phyloP scores from a whole-genome alignment of 257 asterid genomes.

The Schizonepeta tenuifolia region DNA sequence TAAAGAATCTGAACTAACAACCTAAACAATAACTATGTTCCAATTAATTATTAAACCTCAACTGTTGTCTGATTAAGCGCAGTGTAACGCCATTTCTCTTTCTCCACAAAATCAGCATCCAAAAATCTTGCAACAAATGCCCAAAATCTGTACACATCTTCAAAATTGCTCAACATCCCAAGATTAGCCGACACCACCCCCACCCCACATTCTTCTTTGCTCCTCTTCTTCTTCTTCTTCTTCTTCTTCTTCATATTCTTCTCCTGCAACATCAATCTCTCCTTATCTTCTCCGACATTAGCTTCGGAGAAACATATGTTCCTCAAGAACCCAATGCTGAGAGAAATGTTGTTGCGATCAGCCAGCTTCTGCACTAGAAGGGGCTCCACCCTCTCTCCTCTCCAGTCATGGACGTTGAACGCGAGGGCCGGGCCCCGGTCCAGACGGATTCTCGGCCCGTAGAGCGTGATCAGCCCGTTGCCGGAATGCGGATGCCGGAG shows the following conservation, averaged over 20 bases:
- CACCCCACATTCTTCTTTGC: slow-evolving; percentile 39
- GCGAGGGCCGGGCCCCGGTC: slow-evolving; percentile 70
- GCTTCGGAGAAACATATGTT: slow-evolving; percentile 56
- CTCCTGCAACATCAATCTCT: background rate
- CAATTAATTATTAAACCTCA: slow-evolving; percentile 46
- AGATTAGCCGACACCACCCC: slow-evolving; percentile 59
- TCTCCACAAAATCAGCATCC: slow-evolving; percentile 96
- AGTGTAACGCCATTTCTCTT: slow-evolving; percentile 82
- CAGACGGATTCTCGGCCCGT: slow-evolving; percentile 67
- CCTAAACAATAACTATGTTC: background rate
- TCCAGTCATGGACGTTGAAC: slow-evolving; percentile 85
- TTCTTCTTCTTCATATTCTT: no score
- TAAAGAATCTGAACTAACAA: slow-evolving; percentile 28
- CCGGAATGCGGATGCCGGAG: slow-evolving; percentile 73
- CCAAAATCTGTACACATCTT: slow-evolving; percentile 77
- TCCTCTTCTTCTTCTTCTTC: slow-evolving; percentile 23
- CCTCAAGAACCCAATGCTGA: slow-evolving; percentile 58
- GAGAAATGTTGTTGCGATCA: slow-evolving; percentile 64
- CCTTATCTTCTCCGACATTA: slow-evolving; percentile 55
- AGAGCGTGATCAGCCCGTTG: slow-evolving; percentile 54
- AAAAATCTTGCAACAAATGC: slow-evolving; percentile 71
- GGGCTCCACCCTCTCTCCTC: slow-evolving; percentile 73
- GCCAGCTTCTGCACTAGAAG: slow-evolving; percentile 76
- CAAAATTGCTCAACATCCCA: slow-evolving; percentile 65
- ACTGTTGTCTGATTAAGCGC: slow-evolving; percentile 76